Evolutionary conservation across 2,329 filamentous ascomycete genomes (phyloP).

Genomic region (Dothideomycetes sp.): DNA sequence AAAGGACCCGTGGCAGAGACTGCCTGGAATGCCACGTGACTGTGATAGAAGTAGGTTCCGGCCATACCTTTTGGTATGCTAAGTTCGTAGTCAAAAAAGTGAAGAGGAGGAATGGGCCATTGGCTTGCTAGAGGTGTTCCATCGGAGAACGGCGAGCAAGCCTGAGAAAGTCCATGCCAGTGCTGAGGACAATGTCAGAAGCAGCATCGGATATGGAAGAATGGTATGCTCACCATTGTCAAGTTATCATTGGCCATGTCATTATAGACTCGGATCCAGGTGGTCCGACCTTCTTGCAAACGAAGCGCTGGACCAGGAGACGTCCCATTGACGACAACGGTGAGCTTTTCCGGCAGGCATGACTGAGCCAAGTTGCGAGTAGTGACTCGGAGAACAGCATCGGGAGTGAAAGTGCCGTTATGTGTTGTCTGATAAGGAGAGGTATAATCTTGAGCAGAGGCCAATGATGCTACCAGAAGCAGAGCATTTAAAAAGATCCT

Average conservation of each 20-base stretch:
- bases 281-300: conserved; percentile 34
- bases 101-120: conserved; percentile 51
- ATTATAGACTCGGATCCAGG: conserved; percentile 51
- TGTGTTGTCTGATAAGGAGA: no score
- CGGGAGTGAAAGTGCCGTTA: no score
- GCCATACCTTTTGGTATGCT: conserved; percentile 40
- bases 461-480: no score
- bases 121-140: conserved; percentile 51
- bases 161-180: conserved; percentile 55
- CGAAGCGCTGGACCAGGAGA: conserved; percentile 40
- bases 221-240: conserved; percentile 38
- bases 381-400: no score
- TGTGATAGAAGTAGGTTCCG: conserved; percentile 60
- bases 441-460: no score
- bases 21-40: conserved; percentile 53
- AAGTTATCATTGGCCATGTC: conserved; percentile 41
- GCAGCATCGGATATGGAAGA: neutral
- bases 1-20: conserved; percentile 46
- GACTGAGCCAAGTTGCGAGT: no score
- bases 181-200: conserved; percentile 36
- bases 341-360: no score
- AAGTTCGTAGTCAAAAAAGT: conserved; percentile 60
- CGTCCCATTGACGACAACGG: conserved; percentile 42
- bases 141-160: conserved; percentile 52
- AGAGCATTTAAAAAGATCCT: no score